A percentile compares a stretch with the other conserved stretches of the same genome.
Evolutionary conservation across 192 early-diverging fungal genomes (phyloP).

Genomic region (Rhizophlyctis rosea): DNA sequence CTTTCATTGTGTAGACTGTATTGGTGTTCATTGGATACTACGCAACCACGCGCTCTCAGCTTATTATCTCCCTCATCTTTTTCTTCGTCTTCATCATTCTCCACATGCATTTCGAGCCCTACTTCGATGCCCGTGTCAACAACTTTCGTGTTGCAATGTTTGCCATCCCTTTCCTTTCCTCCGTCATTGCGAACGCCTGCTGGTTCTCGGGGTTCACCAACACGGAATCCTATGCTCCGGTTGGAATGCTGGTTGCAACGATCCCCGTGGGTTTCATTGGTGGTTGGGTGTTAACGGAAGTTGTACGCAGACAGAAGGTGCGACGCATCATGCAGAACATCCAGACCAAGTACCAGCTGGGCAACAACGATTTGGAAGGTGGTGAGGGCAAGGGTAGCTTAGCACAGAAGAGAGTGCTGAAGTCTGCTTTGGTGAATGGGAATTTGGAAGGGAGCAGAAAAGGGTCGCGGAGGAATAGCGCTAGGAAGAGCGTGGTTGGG

Average conservation of each 20-base stretch:
- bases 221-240: background rate
- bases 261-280: constrained; percentile 2
- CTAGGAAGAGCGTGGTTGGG: background rate
- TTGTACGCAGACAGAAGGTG: background rate
- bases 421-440: no score
- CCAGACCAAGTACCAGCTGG: background rate
- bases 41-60: background rate
- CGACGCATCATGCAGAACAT: constrained; percentile 1
- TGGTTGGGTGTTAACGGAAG: background rate
- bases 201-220: background rate
- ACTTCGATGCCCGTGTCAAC: constrained; percentile 7
- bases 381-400: no score
- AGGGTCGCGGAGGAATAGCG: background rate
- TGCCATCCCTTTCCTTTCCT: background rate
- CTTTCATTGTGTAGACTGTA: background rate
- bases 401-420: no score
- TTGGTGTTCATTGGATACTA: constrained; percentile 3
- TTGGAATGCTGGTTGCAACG: background rate
- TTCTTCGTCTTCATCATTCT: constrained; percentile 1
- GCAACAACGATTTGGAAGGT: background rate
- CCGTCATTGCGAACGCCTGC: constrained; percentile 1
- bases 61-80: background rate
- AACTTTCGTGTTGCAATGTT: constrained; percentile 2
- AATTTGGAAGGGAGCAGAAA: background rate
- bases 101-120: constrained; percentile 4